phyloP scores from a whole-genome alignment of 192 early-diverging fungal genomes.

The Piromyces finnis region DNA sequence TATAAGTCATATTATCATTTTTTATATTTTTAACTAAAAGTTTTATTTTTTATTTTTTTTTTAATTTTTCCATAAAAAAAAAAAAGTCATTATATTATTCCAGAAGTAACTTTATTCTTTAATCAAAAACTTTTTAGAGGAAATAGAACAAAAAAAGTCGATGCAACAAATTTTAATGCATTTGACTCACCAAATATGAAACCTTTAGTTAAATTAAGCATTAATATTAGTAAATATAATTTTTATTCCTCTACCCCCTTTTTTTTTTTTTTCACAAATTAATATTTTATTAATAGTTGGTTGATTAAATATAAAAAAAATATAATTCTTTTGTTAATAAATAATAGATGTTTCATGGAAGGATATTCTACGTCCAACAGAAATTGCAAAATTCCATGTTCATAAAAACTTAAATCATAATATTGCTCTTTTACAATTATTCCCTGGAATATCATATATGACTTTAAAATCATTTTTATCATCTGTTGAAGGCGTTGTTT shows the following conservation, averaged over 20 bases:
- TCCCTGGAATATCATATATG: constrained; percentile 79
- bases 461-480: constrained; percentile 77
- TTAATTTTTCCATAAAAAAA: too few relatives aligned
- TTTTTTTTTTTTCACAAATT: too few relatives aligned
- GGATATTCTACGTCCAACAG: constrained; percentile 64
- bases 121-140: constrained; percentile 9
- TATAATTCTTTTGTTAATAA: too few relatives aligned
- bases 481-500: constrained; percentile 73
- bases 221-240: constrained; percentile 68
- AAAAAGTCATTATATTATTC: constrained; percentile 77
- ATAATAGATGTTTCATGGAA: constrained; percentile 70
- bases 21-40: too few relatives aligned
- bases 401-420: constrained; percentile 72
- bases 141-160: constrained; percentile 64
- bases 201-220: constrained; percentile 86
- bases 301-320: too few relatives aligned
- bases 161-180: constrained; percentile 66
- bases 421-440: constrained; percentile 75
- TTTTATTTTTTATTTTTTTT: too few relatives aligned
- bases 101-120: constrained; percentile 18
- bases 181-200: constrained; percentile 75
- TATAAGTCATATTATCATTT: too few relatives aligned
- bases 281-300: too few relatives aligned
- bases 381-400: constrained; percentile 64
- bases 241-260: too few relatives aligned